Base-by-base conservation (phyloP, 768 basidiomycete species). In the Coprinellus micaceus region DNA sequence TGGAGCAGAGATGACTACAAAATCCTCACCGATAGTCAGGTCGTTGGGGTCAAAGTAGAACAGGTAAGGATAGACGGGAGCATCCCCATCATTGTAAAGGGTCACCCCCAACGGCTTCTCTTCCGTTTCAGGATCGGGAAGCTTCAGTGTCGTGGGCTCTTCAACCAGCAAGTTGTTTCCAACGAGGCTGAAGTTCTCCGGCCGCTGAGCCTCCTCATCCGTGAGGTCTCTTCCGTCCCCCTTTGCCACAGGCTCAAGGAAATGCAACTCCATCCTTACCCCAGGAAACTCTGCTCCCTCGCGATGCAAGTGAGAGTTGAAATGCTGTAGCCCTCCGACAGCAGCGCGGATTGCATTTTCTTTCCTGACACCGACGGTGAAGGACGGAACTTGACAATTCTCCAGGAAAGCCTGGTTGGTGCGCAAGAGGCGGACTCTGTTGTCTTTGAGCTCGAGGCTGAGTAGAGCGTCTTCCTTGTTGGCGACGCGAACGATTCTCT, bases 41-140 rank as follows among this genome's bases (percentile, higher is more conserved):
- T 71, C 70, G n/a, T 64, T 67, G 7, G 73, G 72, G 45, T 78
- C 76, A 50, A 78, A 79, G 53, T 75, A 72, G 60, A 77, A 76
- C 4, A 75, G 64, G 28, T 73, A 74, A 21, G 74, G 63, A 48
- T 76, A 78, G 6, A 78, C 55, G 6, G 66, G 61, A n/a, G 62
- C 24, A 41, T 65, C 61, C 0, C 71, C 69, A 0, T 67, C 54
- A 57, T 78, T 77, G 53, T 61, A 63, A 28, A 77, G 63, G 6
- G 65, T 67, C 53, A 78, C 64, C 13, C 75, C 76, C 13, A 76
- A 67, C 19, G 24, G 37, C 43, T 54, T 57, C 11, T 33, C 33
- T 6, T 56, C 45, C 13, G 13, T 49, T 10, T 54, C 33, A 12
- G 39, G 15, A 21, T 72, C 63, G 12, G 45, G 21, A 9, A 71